phyloP scores from a whole-genome alignment of 2,329 filamentous ascomycete species.

The Sarocladium kiliense region DNA sequence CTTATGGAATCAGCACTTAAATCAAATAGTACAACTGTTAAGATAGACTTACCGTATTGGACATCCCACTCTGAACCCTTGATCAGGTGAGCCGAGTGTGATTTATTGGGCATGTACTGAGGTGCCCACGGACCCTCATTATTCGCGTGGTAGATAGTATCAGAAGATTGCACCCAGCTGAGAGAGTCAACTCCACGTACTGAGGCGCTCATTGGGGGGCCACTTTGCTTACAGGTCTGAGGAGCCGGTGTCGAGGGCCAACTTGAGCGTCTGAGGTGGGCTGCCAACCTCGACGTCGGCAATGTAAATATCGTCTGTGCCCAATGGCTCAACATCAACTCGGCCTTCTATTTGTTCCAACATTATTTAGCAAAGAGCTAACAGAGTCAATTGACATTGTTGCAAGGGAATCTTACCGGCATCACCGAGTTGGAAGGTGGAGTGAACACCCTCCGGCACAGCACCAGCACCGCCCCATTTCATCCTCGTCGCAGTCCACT shows the following conservation, averaged over 20 bases:
- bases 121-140: conserved; percentile 29
- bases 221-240: conserved; percentile 55
- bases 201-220: neutral
- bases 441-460: conserved; percentile 14
- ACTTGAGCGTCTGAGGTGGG: conserved; percentile 40
- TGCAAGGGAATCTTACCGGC: conserved; percentile 17
- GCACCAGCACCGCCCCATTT: conserved; percentile 29
- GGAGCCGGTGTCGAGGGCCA: conserved; percentile 51
- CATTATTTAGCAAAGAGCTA: conserved; percentile 1
- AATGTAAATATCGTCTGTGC: conserved; percentile 37
- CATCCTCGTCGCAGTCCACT: conserved; percentile 26
- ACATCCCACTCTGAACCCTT: conserved; percentile 43
- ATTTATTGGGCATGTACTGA: conserved; percentile 39
- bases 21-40: neutral
- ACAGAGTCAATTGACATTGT: neutral
- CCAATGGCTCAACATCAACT: conserved; percentile 29
- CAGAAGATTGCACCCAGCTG: conserved; percentile 51
- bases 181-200: neutral
- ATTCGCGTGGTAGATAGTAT: conserved; percentile 34
- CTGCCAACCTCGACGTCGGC: conserved; percentile 40
- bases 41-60: conserved; percentile 37
- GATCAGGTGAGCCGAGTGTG: conserved; percentile 36
- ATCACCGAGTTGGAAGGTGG: conserved; percentile 22
- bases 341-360: conserved; percentile 20
- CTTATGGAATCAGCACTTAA: conserved; percentile 17